These are phyloP conservation scores for Chrysosporium queenslandicum DNA, from an alignment of 2,329 filamentous ascomycete genomes.

Conservation along the genomic window DNA sequence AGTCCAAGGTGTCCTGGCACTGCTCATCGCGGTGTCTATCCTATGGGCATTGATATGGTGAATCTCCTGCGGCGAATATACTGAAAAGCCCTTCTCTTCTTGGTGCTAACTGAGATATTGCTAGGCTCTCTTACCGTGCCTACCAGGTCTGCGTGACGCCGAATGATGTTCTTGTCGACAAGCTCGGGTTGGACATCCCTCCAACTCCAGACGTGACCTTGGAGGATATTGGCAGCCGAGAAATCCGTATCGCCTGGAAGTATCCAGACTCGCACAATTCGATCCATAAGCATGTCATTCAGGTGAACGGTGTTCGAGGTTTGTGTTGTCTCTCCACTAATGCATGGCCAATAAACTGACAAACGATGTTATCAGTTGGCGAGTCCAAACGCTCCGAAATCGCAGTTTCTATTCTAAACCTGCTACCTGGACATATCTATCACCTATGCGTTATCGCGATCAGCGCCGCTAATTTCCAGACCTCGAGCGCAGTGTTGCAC, in stretches of 20 bases:
- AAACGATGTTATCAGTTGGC: constrained; percentile 50
- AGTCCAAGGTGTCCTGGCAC: constrained; percentile 42
- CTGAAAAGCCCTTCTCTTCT: constrained; percentile 1
- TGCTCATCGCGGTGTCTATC: constrained; percentile 39
- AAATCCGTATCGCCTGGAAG: constrained; percentile 86
- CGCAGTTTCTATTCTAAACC: constrained; percentile 79
- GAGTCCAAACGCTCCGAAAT: constrained; percentile 72
- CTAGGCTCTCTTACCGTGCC: constrained; percentile 72
- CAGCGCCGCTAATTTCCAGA: constrained; percentile 84
- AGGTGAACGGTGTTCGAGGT: constrained; percentile 90
- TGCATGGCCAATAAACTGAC: constrained; percentile 13
- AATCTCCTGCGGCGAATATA: constrained; percentile 16
- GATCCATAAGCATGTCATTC: constrained; percentile 78
- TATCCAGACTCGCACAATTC: constrained; percentile 55
- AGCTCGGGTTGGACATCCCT: constrained; percentile 89
- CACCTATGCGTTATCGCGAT: constrained; percentile 88
- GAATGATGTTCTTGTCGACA: constrained; percentile 78
- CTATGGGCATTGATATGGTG: constrained; percentile 43
- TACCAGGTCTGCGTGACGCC: constrained; percentile 85
- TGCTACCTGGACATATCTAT: constrained; percentile 81
- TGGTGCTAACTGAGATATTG: background rate
- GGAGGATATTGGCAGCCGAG: constrained; percentile 76
- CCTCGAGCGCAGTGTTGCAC: constrained; percentile 74
- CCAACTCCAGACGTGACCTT: constrained; percentile 81
- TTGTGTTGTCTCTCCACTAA: constrained; percentile 16